Base-by-base conservation (phyloP, 441 rosid genomes). In the Syzygium syzygioides region DNA sequence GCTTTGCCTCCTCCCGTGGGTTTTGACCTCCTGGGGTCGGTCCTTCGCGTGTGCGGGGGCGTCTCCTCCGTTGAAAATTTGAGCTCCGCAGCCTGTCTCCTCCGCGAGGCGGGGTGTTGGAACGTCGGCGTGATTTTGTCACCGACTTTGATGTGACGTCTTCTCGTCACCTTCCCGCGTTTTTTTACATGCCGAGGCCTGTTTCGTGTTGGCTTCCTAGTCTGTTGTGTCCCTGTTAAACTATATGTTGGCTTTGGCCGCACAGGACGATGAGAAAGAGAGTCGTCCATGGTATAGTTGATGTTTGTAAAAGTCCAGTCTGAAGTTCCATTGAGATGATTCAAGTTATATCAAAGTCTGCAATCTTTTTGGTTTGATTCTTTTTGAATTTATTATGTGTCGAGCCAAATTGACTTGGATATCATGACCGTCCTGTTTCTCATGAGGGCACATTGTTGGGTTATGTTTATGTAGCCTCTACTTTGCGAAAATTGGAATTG, bases 401-500 rank as follows among this genome's bases (percentile, higher is more conserved):
- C 5, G n/a, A 76, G 52, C 83, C 83, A 76, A 23, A 76, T 76
- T 13, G 83, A 76, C 83, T 41, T 6, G 83, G 52, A 76, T 76
- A 76, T 76, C 83, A 7, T 41, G 14, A 41, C 83, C n/a, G 17
- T 7, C 83, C 5, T 7, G n/a, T 55, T 59, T 50, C 55, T 66
- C 84, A 88, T 32, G 76, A 56, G 12, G 92, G 80, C 86, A 90
- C 84, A 89, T 68, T 84, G 90, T 87, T 85, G 87, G 85, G 66
- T 89, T 87, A 41, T 92, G 90, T 91, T 89, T 87, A 50, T 92
- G 90, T 91, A 97, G 99, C 90, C 93, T 98, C 62, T 98, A 98
- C 93, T 98, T 94, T 79, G 91, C 98, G 25, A 93, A 95, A 90
- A 95, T 98, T 89, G 97, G 95, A 57, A 92, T 98, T 2, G 99